Percentiles rank a stretch among this genome's conserved stretches.
Evolutionary conservation across 805 yeast species (phyloP).

Genomic region (Metschnikowia santaceciliae): DNA sequence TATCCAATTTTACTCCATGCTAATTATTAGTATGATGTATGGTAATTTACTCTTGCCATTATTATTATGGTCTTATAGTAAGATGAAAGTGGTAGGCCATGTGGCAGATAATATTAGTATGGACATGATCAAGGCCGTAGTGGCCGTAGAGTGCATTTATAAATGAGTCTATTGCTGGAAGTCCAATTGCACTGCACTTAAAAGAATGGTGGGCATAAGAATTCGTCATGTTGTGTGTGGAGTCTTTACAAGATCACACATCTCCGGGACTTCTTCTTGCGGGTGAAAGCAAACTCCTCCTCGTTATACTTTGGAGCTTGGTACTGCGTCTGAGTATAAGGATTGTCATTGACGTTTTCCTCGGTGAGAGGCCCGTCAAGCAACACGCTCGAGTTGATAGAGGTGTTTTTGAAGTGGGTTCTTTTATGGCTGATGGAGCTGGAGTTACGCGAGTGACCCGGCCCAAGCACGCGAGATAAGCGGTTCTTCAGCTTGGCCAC

Average conservation of each 20-base stretch:
- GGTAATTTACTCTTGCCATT: no score
- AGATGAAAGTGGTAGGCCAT: no score
- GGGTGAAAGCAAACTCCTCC: conserved; percentile 41
- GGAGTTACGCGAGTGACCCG: conserved; percentile 19
- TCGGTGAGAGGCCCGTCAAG: conserved; percentile 41
- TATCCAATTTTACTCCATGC: no score
- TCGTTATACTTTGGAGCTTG: conserved; percentile 27
- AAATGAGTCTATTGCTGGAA: not conserved
- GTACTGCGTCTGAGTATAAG: conserved; percentile 28
- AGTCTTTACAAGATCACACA: conserved; percentile 31
- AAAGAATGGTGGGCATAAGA: no score
- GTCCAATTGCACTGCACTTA: not conserved
- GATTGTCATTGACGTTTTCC: conserved; percentile 30
- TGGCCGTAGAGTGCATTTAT: not conserved
- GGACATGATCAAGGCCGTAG: no score
- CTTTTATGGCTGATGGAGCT: conserved; percentile 20
- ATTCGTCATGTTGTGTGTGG: not conserved
- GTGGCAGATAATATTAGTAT: no score
- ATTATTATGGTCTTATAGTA: no score
- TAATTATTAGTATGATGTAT: no score
- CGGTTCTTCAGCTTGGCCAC: conserved; percentile 34
- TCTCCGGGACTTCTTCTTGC: conserved; percentile 27
- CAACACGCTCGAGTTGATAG: conserved; percentile 34
- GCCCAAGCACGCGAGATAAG: conserved; percentile 27
- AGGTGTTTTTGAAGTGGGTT: conserved; percentile 37